Conservation (phyloP, 345 rosid species). For the Xanthoceras sorbifolium region DNA sequence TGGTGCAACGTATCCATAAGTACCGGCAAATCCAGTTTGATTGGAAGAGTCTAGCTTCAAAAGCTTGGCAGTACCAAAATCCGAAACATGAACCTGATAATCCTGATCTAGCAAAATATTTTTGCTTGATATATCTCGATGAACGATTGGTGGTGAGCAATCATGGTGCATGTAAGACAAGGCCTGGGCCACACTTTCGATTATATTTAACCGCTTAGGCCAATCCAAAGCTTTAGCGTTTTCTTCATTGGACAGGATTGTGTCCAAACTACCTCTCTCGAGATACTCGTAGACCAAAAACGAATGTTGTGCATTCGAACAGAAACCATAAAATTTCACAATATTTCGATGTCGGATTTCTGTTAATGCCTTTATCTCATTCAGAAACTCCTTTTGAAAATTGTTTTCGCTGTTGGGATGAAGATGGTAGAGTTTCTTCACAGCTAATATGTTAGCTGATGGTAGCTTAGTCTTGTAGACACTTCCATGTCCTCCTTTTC, state of each 20-base stretch:
- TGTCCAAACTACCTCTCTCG: slow-evolving; percentile 24
- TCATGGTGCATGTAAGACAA: slow-evolving; percentile 35
- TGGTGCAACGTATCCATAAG: no score
- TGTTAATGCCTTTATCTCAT: slow-evolving; percentile 24
- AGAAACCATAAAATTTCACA: slow-evolving; percentile 36
- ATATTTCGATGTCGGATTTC: slow-evolving; percentile 37
- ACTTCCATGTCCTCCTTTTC: slow-evolving; percentile 33
- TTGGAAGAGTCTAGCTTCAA: no score
- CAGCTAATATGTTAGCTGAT: slow-evolving; percentile 27
- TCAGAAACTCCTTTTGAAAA: slow-evolving; percentile 21
- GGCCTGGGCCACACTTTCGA: slow-evolving; percentile 25
- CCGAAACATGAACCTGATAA: slow-evolving; percentile 25
- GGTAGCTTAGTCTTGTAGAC: slow-evolving; percentile 35
- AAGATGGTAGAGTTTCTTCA: slow-evolving; percentile 37
- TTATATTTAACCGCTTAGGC: slow-evolving; percentile 23
- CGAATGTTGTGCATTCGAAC: slow-evolving; percentile 19
- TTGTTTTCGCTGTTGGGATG: not conserved
- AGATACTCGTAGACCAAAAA: slow-evolving; percentile 40
- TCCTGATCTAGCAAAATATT: slow-evolving; percentile 31
- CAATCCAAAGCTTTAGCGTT: slow-evolving; percentile 23
- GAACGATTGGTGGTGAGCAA: slow-evolving; percentile 28
- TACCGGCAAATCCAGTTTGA: no score
- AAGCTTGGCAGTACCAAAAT: not conserved
- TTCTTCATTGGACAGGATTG: slow-evolving; percentile 1
- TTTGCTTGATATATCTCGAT: slow-evolving; percentile 35